Base-by-base conservation (phyloP, 2,329 filamentous ascomycete species). In the Metarhizium anisopliae region DNA sequence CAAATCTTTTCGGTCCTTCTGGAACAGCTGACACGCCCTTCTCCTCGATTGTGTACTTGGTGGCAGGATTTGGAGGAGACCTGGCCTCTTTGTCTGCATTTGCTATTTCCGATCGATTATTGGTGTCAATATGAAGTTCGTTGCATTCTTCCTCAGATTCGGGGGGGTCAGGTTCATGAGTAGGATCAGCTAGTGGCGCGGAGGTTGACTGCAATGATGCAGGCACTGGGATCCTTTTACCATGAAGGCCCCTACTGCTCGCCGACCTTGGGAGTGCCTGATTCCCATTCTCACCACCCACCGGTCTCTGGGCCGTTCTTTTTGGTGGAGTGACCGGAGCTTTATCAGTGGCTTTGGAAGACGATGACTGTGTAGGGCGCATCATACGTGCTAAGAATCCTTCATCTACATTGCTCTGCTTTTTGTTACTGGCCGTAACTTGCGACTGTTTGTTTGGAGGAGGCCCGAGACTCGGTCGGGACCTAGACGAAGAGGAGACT, bases 371-470 rank as follows among this genome's bases (percentile, higher is more conserved):
- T 0, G 88, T 92, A 2, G 88, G 88, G 45, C 87, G 77, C 83
- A 86, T 91, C 87, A 92, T 90, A 53, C 88, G 82, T n/a, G 86
- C 87, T 30, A 92, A 72, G 70, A 92, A 92, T 14, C 83, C 72
- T 60, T 89, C 85, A 60, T 89, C 85, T 1, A 87, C 76, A 18
- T 80, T 79, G 50, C 75, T 76, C 30, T 79, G 74, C 58, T 77
- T 79, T 55, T 57, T 45, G 6, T 50, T 51, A 49, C 32, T 51
- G 29, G 57, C 20, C 0, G 54, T 55, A 16, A 61, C 55, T 3
- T 60, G 29, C 3, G 58, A 45, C 7, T 56, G 43, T 60, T 80
- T 84, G 68, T 82, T 85, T 2, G 82, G 80, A 7, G 82, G 81
- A 2, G 75, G 79, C 2, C 81, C 82, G 18, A 85, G 60, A 61